Percentiles rank a stretch among this genome's conserved stretches.
Evolutionary conservation across 1,284 basidiomycete genomes (phyloP).

Genomic region (Volvariella surrecta): DNA sequence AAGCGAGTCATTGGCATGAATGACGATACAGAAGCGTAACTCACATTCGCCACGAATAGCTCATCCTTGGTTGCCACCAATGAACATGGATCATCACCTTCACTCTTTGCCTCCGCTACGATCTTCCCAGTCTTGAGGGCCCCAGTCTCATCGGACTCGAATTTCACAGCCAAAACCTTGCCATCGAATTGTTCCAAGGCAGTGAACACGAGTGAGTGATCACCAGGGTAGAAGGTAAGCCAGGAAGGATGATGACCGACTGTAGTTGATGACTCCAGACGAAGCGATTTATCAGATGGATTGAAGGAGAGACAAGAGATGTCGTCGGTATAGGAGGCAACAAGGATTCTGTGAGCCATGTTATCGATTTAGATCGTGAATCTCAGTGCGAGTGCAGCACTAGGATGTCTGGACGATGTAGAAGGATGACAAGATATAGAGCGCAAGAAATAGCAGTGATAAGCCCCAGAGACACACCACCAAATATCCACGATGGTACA

Average conservation of each 20-base stretch:
- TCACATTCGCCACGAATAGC: conserved; percentile 58
- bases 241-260: conserved; percentile 65
- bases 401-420: too few species aligned
- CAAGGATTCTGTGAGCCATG: conserved; percentile 41
- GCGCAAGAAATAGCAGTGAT: too few species aligned
- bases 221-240: conserved; percentile 50
- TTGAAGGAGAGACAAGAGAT: conserved; percentile 47
- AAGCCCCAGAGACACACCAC: too few species aligned
- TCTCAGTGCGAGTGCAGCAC: too few species aligned
- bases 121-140: conserved; percentile 14
- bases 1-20: neutral
- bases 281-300: conserved; percentile 28
- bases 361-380: too few species aligned
- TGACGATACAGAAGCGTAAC: conserved; percentile 16
- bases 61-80: conserved; percentile 40
- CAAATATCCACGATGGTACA: too few species aligned
- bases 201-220: conserved; percentile 44
- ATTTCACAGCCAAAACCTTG: conserved; percentile 44
- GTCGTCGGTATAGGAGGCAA: conserved; percentile 54
- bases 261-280: conserved; percentile 30
- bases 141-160: conserved; percentile 30
- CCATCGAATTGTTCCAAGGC: conserved; percentile 60
- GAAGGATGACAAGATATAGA: too few species aligned
- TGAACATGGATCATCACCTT: conserved; percentile 54
- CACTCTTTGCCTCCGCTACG: conserved; percentile 37